Percentiles rank a stretch among this genome's conserved stretches.
These are phyloP conservation scores for Dacryopinax primogenitus DNA, from an alignment of 768 basidiomycete species.

Conservation along the genomic window DNA sequence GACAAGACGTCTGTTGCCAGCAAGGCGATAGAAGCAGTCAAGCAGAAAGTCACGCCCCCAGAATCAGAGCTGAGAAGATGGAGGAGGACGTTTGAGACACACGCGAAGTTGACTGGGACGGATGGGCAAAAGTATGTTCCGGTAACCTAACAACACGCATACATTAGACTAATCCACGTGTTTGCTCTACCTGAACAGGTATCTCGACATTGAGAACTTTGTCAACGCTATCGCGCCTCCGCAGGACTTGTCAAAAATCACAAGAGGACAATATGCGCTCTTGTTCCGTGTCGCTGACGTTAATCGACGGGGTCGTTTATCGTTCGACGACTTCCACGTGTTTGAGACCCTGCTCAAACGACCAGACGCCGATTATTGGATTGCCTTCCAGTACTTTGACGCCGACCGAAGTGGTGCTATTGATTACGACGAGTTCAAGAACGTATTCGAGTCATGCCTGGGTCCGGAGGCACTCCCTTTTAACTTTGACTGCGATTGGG, in stretches of 20 bases:
- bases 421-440: constrained; percentile 88
- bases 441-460: constrained; percentile 70
- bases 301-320: constrained; percentile 59
- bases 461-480: constrained; percentile 78
- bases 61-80: constrained; percentile 81
- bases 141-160: neutral
- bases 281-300: constrained; percentile 82
- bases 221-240: constrained; percentile 89
- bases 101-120: constrained; percentile 50
- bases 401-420: constrained; percentile 91
- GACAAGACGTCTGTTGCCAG: neutral
- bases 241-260: constrained; percentile 73
- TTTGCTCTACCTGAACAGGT: constrained; percentile 38
- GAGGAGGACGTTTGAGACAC: constrained; percentile 74
- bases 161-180: neutral
- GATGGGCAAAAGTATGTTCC: constrained; percentile 62
- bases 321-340: constrained; percentile 92
- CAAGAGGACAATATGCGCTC: constrained; percentile 75
- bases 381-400: constrained; percentile 93
- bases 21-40: constrained; percentile 29
- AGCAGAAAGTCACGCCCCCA: constrained; percentile 53
- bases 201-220: constrained; percentile 74
- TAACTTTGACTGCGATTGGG: constrained; percentile 93
- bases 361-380: constrained; percentile 94
- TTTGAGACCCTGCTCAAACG: constrained; percentile 89